Evolutionary conservation across 257 asterid genomes (phyloP).

Genomic region (Nicotiana knightiana): DNA sequence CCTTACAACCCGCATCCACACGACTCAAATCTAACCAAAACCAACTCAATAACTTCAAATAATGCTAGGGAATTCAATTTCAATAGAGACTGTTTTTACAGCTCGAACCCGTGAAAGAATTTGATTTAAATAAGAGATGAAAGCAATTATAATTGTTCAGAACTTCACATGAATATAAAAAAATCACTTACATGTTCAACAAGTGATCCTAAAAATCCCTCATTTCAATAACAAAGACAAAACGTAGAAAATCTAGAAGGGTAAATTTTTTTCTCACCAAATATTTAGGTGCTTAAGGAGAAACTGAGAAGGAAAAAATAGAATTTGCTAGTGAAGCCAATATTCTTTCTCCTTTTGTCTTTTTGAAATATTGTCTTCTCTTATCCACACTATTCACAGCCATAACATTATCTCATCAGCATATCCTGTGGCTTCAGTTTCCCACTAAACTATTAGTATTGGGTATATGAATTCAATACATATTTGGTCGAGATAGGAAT

Average conservation of each 20-base stretch:
- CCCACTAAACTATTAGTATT: constrained; percentile 6
- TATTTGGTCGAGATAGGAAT: too few relatives aligned
- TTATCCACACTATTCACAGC: constrained; percentile 33
- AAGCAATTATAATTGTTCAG: neutral
- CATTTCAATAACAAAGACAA: neutral
- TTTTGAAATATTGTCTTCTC: constrained; percentile 14
- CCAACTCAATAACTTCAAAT: too few relatives aligned
- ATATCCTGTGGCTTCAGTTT: constrained; percentile 53
- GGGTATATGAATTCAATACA: neutral
- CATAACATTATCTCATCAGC: constrained; percentile 10
- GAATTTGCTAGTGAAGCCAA: neutral
- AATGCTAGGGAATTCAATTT: too few relatives aligned
- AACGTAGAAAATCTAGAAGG: neutral
- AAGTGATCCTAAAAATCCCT: constrained; percentile 5
- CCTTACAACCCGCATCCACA: too few relatives aligned
- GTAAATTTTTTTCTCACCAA: neutral
- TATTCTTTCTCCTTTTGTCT: constrained; percentile 18
- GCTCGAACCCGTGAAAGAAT: too few relatives aligned
- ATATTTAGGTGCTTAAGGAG: neutral
- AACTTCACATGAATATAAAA: neutral
- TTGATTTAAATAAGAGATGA: neutral
- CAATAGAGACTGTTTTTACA: too few relatives aligned
- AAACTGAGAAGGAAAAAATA: neutral
- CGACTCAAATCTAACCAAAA: too few relatives aligned
- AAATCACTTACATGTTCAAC: neutral